phyloP scores from a whole-genome alignment of 352 stramenopile species.

The Globisporangium okanoganense region DNA sequence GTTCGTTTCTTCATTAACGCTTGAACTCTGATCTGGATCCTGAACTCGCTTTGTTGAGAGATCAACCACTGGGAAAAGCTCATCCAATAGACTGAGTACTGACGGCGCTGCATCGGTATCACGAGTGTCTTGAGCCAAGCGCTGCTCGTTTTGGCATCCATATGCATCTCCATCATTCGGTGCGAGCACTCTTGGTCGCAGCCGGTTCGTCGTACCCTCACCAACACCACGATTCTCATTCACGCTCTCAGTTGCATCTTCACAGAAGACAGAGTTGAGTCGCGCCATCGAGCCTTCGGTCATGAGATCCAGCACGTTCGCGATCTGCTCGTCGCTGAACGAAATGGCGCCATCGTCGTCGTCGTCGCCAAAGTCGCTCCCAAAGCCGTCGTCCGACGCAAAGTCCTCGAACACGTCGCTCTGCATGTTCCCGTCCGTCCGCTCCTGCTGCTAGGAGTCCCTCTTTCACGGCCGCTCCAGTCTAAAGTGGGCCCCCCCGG shows the following conservation, averaged over 20 bases:
- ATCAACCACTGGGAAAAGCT: conserved; percentile 1
- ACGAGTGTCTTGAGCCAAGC: not conserved
- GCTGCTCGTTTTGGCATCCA: not conserved
- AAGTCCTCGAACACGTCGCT: conserved; percentile 52
- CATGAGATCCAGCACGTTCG: conserved; percentile 44
- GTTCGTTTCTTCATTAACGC: not conserved
- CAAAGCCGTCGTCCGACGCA: conserved; percentile 23
- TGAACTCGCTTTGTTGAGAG: too few relatives aligned
- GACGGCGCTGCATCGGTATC: not conserved
- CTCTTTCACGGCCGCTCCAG: not conserved
- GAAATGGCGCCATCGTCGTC: conserved; percentile 14
- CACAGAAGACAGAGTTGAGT: not conserved
- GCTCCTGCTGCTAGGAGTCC: too few relatives aligned
- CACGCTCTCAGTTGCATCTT: not conserved
- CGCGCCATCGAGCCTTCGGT: conserved; percentile 9
- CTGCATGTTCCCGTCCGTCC: conserved; percentile 5
- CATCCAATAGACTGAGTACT: conserved; percentile 2
- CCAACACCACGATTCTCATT: not conserved
- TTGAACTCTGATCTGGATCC: not conserved
- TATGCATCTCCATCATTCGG: too few relatives aligned
- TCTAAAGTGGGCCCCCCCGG: too few relatives aligned
- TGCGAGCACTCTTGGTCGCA: not conserved
- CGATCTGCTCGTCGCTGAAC: conserved; percentile 42
- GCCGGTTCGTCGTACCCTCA: not conserved
- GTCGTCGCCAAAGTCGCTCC: conserved; percentile 21